Conservation (phyloP, 2,329 filamentous ascomycete genomes). For the Colletotrichum paranaense region DNA sequence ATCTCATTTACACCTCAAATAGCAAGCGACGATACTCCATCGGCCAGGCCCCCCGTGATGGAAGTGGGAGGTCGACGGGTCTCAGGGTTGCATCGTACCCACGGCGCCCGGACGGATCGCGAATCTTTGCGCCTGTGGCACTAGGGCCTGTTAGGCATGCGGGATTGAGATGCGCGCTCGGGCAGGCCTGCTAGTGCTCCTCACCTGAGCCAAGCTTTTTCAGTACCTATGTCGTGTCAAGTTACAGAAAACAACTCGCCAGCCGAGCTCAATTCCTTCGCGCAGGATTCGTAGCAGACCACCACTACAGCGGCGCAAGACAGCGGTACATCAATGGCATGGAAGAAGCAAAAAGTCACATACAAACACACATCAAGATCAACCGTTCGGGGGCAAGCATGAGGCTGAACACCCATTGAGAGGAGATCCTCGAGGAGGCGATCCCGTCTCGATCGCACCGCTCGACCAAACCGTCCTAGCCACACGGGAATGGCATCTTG, state of each 20-base stretch:
- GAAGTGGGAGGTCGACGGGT: conserved; percentile 11
- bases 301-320: neutral
- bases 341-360: conserved; percentile 12
- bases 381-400: neutral
- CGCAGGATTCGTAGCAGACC: neutral
- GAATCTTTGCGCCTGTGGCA: conserved; percentile 35
- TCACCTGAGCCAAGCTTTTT: conserved; percentile 32
- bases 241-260: conserved; percentile 1
- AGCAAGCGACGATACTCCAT: conserved; percentile 29
- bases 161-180: conserved; percentile 35
- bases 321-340: conserved; percentile 23
- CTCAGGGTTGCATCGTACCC: conserved; percentile 34
- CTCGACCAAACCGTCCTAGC: conserved; percentile 20
- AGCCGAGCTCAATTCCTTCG: neutral
- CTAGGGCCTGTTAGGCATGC: conserved; percentile 32
- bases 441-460: conserved; percentile 23
- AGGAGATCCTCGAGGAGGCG: conserved; percentile 15
- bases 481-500: conserved; percentile 18
- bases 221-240: conserved; percentile 23
- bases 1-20: conserved; percentile 31
- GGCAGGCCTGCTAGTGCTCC: conserved; percentile 14
- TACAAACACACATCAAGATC: neutral
- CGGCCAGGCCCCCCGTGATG: conserved; percentile 7
- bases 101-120: conserved; percentile 33
- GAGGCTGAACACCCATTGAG: neutral